Percentiles rank a stretch among this genome's conserved stretches.
Evolutionary conservation across 495 filamentous ascomycete species (phyloP).

Genomic region (Alectoria sarmentosa): DNA sequence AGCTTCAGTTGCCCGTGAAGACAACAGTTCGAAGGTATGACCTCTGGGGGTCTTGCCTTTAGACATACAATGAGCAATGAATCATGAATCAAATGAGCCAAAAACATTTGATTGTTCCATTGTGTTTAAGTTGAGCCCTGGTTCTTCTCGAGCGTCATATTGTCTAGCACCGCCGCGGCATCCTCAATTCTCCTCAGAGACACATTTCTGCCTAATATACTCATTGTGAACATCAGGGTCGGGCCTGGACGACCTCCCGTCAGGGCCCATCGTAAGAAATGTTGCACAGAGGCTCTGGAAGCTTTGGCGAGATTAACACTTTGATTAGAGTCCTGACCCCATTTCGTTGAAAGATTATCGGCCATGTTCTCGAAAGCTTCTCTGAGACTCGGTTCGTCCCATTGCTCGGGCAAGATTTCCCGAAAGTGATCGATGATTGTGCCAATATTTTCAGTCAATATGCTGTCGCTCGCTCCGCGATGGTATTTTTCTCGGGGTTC

Average conservation of each 20-base stretch:
- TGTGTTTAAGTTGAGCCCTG: background rate
- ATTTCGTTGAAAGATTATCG: background rate
- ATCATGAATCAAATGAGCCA: background rate
- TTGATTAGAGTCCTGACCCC: conserved; percentile 7
- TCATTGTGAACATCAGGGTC: conserved; percentile 50
- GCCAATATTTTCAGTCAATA: conserved; percentile 19
- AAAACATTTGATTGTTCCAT: background rate
- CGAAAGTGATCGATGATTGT: conserved; percentile 25
- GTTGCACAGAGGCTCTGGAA: conserved; percentile 43
- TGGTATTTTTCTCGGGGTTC: conserved; percentile 25
- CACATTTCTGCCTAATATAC: conserved; percentile 55
- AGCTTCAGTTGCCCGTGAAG: conserved; percentile 8
- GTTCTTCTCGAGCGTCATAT: background rate
- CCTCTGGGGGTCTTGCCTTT: background rate
- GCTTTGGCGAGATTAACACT: background rate
- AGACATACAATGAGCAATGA: conserved; percentile 1
- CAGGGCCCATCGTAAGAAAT: conserved; percentile 63
- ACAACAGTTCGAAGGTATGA: background rate
- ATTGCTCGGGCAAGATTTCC: conserved; percentile 22
- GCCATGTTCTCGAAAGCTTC: conserved; percentile 15
- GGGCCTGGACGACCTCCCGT: conserved; percentile 52
- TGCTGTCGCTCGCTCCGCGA: background rate
- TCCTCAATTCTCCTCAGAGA: conserved; percentile 47
- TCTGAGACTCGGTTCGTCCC: conserved; percentile 14
- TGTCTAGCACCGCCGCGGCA: conserved; percentile 28